Conservation (phyloP, 768 basidiomycete genomes). For the Pisolithus orientalis region DNA sequence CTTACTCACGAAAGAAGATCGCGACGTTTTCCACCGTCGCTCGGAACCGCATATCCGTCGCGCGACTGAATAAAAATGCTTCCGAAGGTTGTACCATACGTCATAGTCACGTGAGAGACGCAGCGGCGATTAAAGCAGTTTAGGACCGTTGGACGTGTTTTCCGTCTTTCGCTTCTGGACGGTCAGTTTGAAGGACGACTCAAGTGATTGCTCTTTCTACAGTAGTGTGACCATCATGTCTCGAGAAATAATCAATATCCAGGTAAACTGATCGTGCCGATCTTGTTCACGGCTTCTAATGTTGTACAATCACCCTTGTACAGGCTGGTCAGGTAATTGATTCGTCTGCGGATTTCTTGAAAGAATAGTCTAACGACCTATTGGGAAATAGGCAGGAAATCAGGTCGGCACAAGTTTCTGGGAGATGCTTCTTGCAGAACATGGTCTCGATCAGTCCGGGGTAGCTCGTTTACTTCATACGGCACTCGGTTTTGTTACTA, state of each 20-base stretch:
- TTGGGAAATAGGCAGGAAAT: constrained; percentile 50
- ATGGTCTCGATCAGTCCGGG: constrained; percentile 70
- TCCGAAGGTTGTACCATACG: constrained; percentile 6
- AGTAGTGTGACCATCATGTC: constrained; percentile 37
- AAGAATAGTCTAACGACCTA: constrained; percentile 8
- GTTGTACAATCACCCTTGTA: not conserved
- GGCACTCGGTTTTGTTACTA: constrained; percentile 7
- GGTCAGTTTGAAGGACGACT: too few relatives aligned
- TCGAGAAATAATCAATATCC: constrained; percentile 80
- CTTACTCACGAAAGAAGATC: constrained; percentile 46
- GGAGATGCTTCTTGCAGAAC: constrained; percentile 82
- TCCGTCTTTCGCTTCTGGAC: too few relatives aligned
- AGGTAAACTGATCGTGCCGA: constrained; percentile 36
- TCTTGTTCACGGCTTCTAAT: constrained; percentile 6
- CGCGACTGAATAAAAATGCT: constrained; percentile 3
- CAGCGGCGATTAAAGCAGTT: constrained; percentile 10
- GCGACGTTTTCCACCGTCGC: constrained; percentile 52
- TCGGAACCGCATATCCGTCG: constrained; percentile 51
- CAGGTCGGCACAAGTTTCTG: constrained; percentile 86
- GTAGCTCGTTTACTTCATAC: constrained; percentile 31
- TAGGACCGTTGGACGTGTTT: too few relatives aligned
- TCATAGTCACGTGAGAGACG: constrained; percentile 20
- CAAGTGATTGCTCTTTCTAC: too few relatives aligned
- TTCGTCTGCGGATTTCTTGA: not conserved
- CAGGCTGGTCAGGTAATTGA: constrained; percentile 64